Evolutionary conservation across 805 yeast species (phyloP), one percentile per base, ranked within the genome.

Genomic region (Pichia sporocuriosa): DNA sequence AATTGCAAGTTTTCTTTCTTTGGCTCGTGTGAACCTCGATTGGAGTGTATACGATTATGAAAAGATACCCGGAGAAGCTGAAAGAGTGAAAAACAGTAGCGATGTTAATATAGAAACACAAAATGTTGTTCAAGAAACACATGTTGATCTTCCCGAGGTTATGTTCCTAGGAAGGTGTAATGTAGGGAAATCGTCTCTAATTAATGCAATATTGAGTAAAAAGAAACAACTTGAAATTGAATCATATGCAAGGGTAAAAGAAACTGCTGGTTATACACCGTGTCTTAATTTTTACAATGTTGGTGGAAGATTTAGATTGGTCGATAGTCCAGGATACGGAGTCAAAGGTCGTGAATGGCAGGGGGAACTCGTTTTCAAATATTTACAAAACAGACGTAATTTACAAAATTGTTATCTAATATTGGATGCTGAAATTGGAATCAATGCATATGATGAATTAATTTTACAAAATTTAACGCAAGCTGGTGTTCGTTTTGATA

Each of bases 271-370:
- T 2, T 73, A 62, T 47, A 76, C 81, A 3, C 71, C 72, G 39
- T 72, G 90, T 4, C 62, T 88, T 54, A 84, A 84, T 55, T 79
- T 85, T 48, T 88, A 72, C 62, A 82, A 78, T 44, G 61, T 84
- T 11, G 83, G 83, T 4, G 73, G 75, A 37, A 65, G 70, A 42
- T 65, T 89, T 33, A 66, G 86, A 46, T 53, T 89, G 4, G 75
- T 87, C 2, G 97, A 89, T 56, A 73, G 87, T 20, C 97, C 97
- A 1, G 97, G 97, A 0, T 89, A 89, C 58, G 97, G 97, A 2
- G 70, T 63, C 30, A 76, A 71, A 46, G 88, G 94, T 15, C 71
- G 70, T 13, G 55, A 53, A 8, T 62, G 67, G 49, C 96, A 89
- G 56, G 97, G 96, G 2, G 63, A 73, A 31, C 69, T 79, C 23